Evolutionary conservation across 495 filamentous ascomycete species (phyloP), one percentile per base, ranked within the genome.

Genomic region (Aspergillus mulundensis): DNA sequence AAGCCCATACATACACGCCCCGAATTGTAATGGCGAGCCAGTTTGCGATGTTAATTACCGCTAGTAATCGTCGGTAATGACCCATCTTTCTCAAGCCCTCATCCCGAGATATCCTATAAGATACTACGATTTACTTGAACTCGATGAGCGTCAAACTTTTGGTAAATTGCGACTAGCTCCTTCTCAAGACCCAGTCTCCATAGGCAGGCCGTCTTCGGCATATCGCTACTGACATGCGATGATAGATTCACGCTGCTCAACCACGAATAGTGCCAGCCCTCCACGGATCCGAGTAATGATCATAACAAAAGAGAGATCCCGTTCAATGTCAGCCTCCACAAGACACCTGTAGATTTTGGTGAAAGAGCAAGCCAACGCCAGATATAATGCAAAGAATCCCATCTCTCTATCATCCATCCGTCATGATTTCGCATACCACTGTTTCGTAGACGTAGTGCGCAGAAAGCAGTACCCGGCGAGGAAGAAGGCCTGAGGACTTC

Each of bases 281-380:
- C 71, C 66, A 60, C 62, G 66, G 76, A 69, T 72, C 72, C 72
- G 66, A 71, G 65, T 71, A 69, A 70, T 67, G 56, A 69, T 67
- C 46, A 66, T 61, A 63, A 64, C 59, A 59, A 64, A 68, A 63
- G 68, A 60, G 60, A 62, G 66, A 62, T 66, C 60, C 69, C 61
- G 58, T 66, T 71, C 55, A 65, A 62, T 59, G 61, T 66, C 56
- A 66, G 62, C 64, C 68, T 72, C 69, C 66, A 65, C 66, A 66
- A 40, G 67, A 70, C 66, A 67, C 67, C 61, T 58, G 56, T 60
- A 70, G 67, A 71, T 59, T 68, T 64, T 64, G 69, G 63, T 66
- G 65, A 66, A 70, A 69, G 66, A 76, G 71, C 74, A 75, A 73
- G 72, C 74, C 74, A 79, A 79, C 75, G 75, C 75, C 75, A 71